phyloP scores from a whole-genome alignment of 2,329 filamentous ascomycete genomes.

The Colletotrichum truncatum region DNA sequence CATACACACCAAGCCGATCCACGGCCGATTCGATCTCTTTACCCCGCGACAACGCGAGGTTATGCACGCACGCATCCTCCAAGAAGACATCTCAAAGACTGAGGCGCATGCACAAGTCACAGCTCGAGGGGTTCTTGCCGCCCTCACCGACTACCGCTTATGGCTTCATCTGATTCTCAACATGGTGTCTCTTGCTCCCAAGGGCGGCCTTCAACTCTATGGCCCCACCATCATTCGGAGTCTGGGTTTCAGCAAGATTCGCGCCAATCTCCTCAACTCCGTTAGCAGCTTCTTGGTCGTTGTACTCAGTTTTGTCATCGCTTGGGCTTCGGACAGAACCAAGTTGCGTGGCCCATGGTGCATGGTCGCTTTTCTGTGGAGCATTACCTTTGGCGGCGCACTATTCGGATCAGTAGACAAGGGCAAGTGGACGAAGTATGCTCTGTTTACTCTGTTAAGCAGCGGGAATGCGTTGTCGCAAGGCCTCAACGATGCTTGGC shows the following conservation, averaged over 20 bases:
- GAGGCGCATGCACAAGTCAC: slow-evolving; percentile 24
- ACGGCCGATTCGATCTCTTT: slow-evolving; percentile 23
- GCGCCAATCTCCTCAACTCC: slow-evolving; percentile 34
- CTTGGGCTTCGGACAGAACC: slow-evolving; percentile 27
- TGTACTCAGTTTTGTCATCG: slow-evolving; percentile 8
- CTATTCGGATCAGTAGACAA: slow-evolving; percentile 6
- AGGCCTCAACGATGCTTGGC: slow-evolving; percentile 28
- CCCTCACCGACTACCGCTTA: slow-evolving; percentile 21
- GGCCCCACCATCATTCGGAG: slow-evolving; percentile 31
- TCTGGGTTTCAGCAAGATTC: slow-evolving; percentile 29
- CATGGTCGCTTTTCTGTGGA: slow-evolving; percentile 24
- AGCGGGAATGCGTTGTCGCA: slow-evolving; percentile 28
- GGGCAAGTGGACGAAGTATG: slow-evolving; percentile 19
- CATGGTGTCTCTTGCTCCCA: slow-evolving; percentile 19
- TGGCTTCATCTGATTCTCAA: slow-evolving; percentile 31
- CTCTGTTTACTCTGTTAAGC: slow-evolving; percentile 27
- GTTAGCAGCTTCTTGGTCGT: slow-evolving; percentile 30
- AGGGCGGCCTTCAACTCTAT: slow-evolving; percentile 26
- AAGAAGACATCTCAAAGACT: slow-evolving; percentile 22
- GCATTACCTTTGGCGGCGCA: slow-evolving; percentile 27
- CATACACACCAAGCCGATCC: slow-evolving; percentile 14
- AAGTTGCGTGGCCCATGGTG: slow-evolving; percentile 24
- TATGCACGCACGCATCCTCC: slow-evolving; percentile 12
- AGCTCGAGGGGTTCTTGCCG: not conserved
- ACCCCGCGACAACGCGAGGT: slow-evolving; percentile 11